Conservation (phyloP, 176 grass and related monocot species). For the Zoysia pacifica region DNA sequence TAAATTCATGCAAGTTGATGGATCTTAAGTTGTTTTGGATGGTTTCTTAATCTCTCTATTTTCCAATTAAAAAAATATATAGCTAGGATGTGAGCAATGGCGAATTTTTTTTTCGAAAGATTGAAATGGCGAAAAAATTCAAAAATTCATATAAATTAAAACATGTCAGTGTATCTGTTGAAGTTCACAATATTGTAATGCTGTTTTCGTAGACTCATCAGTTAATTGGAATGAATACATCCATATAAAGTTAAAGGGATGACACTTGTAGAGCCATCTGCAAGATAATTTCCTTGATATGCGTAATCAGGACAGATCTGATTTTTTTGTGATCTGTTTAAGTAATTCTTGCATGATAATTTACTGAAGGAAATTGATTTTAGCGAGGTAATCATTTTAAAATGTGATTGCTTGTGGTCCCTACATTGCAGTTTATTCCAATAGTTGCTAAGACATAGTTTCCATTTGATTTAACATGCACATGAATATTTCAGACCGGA, state of each 20-base stretch:
- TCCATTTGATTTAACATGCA: conserved; percentile 16
- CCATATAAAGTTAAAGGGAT: too few species aligned
- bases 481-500: conserved; percentile 39
- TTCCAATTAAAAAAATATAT: background rate
- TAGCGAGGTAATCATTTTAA: background rate
- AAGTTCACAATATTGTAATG: too few species aligned
- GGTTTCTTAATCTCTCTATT: background rate
- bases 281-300: background rate
- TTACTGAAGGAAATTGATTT: conserved; percentile 5
- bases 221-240: too few species aligned
- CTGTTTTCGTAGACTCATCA: too few species aligned
- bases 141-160: too few species aligned
- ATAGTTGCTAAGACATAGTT: background rate
- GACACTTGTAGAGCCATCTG: background rate
- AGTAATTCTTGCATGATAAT: background rate
- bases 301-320: background rate
- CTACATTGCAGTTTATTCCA: background rate
- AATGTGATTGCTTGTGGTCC: background rate
- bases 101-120: too few species aligned
- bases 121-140: too few species aligned
- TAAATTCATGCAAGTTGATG: background rate
- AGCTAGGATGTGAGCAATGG: too few species aligned
- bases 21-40: background rate
- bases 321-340: background rate
- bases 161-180: too few species aligned